phyloP scores from a whole-genome alignment of 1,284 basidiomycete genomes.

The Sphagnurus paluster region DNA sequence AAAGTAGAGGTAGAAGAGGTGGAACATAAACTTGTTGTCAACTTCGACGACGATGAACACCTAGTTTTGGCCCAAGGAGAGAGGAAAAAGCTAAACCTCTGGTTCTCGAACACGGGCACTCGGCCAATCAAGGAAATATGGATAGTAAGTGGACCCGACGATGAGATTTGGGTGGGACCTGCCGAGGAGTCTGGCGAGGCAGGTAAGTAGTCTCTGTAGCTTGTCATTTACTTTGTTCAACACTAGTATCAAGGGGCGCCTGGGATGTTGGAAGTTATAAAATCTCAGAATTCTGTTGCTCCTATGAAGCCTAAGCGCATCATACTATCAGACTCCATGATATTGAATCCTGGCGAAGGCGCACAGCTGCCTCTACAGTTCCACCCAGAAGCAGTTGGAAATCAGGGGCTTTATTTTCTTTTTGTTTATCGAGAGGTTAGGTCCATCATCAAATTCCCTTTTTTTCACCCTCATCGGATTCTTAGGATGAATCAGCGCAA shows the following conservation, averaged over 20 bases:
- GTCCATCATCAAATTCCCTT: slow-evolving; percentile 8
- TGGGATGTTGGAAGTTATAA: slow-evolving; percentile 37
- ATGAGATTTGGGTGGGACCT: slow-evolving; percentile 57
- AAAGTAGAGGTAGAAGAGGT: slow-evolving; percentile 60
- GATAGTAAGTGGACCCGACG: slow-evolving; percentile 58
- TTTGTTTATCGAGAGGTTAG: slow-evolving; percentile 73
- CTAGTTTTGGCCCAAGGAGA: slow-evolving; percentile 65
- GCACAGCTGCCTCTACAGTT: slow-evolving; percentile 51
- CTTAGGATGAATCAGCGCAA: slow-evolving; percentile 42
- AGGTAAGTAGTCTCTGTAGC: slow-evolving; percentile 3
- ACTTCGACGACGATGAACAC: slow-evolving; percentile 52
- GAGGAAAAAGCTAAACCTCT: slow-evolving; percentile 48
- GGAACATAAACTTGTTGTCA: slow-evolving; percentile 55
- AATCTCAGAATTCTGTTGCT: slow-evolving; percentile 56
- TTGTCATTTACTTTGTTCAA: neutral
- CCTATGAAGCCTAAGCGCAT: slow-evolving; percentile 42
- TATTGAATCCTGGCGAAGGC: slow-evolving; percentile 47
- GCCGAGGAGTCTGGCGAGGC: slow-evolving; percentile 8
- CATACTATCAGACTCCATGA: slow-evolving; percentile 35
- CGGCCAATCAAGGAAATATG: slow-evolving; percentile 64
- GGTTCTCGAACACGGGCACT: slow-evolving; percentile 62
- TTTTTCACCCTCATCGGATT: slow-evolving; percentile 9
- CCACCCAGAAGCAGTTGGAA: slow-evolving; percentile 48
- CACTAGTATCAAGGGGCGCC: slow-evolving; percentile 15
- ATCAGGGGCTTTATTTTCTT: slow-evolving; percentile 57